Percentiles rank a stretch among this genome's conserved stretches.
phyloP scores from a whole-genome alignment of 202 grass and related monocot genomes.

The Saccharum hybrid region DNA sequence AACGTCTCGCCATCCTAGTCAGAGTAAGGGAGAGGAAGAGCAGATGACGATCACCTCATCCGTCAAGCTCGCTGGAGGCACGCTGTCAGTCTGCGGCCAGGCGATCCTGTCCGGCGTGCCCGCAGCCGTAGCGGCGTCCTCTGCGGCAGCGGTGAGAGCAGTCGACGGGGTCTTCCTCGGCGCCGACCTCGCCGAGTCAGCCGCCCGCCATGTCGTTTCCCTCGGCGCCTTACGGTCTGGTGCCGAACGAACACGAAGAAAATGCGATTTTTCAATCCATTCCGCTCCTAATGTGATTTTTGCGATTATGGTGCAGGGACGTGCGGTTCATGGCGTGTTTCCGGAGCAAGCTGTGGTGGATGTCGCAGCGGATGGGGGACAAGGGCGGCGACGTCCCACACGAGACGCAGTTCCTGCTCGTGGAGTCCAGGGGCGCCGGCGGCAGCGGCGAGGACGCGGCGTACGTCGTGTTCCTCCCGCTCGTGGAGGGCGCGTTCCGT shows the following conservation, averaged over 20 bases:
- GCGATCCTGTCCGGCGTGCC: slow-evolving; percentile 71
- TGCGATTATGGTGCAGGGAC: slow-evolving; percentile 38
- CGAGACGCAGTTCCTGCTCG: slow-evolving; percentile 91
- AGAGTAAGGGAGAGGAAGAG: neutral
- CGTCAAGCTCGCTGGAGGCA: slow-evolving; percentile 56
- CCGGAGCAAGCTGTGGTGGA: slow-evolving; percentile 99
- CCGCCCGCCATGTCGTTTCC: slow-evolving; percentile 66
- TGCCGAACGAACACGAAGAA: too few species aligned
- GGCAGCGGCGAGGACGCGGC: slow-evolving; percentile 30
- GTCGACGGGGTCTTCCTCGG: slow-evolving; percentile 86
- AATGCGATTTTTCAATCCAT: neutral
- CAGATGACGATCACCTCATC: slow-evolving; percentile 75
- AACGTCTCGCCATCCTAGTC: neutral
- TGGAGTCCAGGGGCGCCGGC: slow-evolving; percentile 58
- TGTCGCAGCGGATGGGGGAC: slow-evolving; percentile 84
- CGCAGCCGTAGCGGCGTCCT: slow-evolving; percentile 46
- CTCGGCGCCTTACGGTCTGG: slow-evolving; percentile 67
- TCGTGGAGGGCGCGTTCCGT: slow-evolving; percentile 78
- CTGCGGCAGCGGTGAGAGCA: slow-evolving; percentile 49
- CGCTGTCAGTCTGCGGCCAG: slow-evolving; percentile 53
- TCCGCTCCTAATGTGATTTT: neutral
- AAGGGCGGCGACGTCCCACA: slow-evolving; percentile 75
- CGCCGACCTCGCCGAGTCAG: slow-evolving; percentile 46
- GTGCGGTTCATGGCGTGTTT: slow-evolving; percentile 85
- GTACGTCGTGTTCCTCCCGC: slow-evolving; percentile 85